A percentile compares a stretch with the other conserved stretches of the same genome.
Evolutionary conservation across 2,329 filamentous ascomycete species (phyloP).

Genomic region (Fusarium luffae): DNA sequence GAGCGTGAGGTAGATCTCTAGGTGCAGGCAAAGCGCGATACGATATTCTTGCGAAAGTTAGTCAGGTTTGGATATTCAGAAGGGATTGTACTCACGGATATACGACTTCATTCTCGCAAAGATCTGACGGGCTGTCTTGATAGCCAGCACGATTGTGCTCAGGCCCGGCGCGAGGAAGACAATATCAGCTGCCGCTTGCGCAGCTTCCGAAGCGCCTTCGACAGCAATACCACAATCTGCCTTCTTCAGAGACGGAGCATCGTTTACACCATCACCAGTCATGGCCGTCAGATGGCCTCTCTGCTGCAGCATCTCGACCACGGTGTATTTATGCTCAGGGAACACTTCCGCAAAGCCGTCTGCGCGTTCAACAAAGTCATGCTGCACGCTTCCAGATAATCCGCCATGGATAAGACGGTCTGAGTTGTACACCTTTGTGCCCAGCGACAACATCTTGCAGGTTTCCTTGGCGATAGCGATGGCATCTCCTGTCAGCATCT

Average conservation of each 20-base stretch:
- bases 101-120: slow-evolving; percentile 36
- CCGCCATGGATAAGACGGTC: slow-evolving; percentile 22
- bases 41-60: slow-evolving; percentile 2
- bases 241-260: slow-evolving; percentile 23
- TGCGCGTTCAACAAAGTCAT: slow-evolving; percentile 29
- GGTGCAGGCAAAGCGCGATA: slow-evolving; percentile 18
- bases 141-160: slow-evolving; percentile 1
- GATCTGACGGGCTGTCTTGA: slow-evolving; percentile 14
- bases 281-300: slow-evolving; percentile 24
- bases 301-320: slow-evolving; percentile 29
- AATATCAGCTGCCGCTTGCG: slow-evolving; percentile 27
- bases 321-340: slow-evolving; percentile 22
- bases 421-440: slow-evolving; percentile 24
- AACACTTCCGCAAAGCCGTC: slow-evolving; percentile 30
- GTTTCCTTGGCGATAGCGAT: slow-evolving; percentile 31
- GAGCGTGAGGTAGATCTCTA: slow-evolving; percentile 17
- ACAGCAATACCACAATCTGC: slow-evolving; percentile 24
- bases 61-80: fast-evolving
- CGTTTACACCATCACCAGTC: slow-evolving; percentile 26
- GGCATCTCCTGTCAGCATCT: slow-evolving; percentile 32
- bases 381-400: slow-evolving; percentile 20
- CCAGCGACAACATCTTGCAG: slow-evolving; percentile 23
- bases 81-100: background rate
- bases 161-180: slow-evolving; percentile 10
- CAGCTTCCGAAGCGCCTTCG: slow-evolving; percentile 23